A percentile compares a stretch with the other conserved stretches of the same genome.
Evolutionary conservation across 805 yeast species (phyloP).

Genomic region (Candida koratica): DNA sequence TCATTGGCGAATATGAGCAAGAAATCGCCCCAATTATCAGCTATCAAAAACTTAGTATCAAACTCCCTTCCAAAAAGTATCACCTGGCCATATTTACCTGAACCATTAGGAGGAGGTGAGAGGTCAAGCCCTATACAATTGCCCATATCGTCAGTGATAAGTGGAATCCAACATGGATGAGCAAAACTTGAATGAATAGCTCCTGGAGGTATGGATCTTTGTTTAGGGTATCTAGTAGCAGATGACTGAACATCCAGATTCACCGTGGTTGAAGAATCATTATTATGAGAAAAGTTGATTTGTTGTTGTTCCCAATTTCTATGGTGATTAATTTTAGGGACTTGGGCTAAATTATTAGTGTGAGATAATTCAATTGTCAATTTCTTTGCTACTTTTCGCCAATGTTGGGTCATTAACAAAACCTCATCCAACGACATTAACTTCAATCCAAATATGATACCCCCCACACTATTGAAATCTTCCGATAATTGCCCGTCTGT

Average conservation of each 20-base stretch:
- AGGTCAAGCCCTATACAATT: slow-evolving; percentile 90
- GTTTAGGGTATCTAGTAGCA: slow-evolving; percentile 15
- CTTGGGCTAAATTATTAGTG: slow-evolving; percentile 18
- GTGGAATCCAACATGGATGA: slow-evolving; percentile 89
- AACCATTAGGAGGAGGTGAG: slow-evolving; percentile 59
- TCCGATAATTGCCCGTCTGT: slow-evolving; percentile 93
- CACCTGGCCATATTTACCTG: slow-evolving; percentile 75
- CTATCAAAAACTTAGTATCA: slow-evolving; percentile 83
- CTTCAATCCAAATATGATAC: slow-evolving; percentile 76
- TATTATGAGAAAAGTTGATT: slow-evolving; percentile 6
- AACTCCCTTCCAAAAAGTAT: slow-evolving; percentile 92
- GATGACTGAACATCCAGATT: neutral
- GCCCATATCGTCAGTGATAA: slow-evolving; percentile 83
- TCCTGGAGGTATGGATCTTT: slow-evolving; percentile 72
- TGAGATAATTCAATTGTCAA: slow-evolving; percentile 24
- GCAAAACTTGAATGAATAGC: slow-evolving; percentile 74
- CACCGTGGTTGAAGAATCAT: slow-evolving; percentile 6
- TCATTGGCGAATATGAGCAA: slow-evolving; percentile 80
- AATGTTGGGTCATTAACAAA: slow-evolving; percentile 73
- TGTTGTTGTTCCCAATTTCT: slow-evolving; percentile 5
- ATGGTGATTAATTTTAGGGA: slow-evolving; percentile 19
- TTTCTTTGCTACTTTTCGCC: slow-evolving; percentile 70
- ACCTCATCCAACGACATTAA: slow-evolving; percentile 78
- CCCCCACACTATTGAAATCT: slow-evolving; percentile 61
- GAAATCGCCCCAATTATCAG: slow-evolving; percentile 88